phyloP scores from a whole-genome alignment of 2,329 filamentous ascomycete species.

The Diaporthe citri region DNA sequence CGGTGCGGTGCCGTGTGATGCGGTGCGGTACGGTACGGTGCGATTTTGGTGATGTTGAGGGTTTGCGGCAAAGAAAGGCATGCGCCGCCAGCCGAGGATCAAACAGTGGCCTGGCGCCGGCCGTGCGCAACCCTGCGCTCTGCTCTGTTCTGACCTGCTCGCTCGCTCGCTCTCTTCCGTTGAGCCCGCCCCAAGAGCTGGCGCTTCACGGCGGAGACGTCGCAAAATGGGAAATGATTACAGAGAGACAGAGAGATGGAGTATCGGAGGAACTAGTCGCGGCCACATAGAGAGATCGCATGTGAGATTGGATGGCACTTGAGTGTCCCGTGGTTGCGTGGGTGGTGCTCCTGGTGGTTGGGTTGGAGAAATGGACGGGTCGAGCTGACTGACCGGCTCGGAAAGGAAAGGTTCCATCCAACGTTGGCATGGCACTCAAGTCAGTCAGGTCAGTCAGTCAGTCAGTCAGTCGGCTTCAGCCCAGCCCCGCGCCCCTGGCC shows the following conservation, averaged over 20 bases:
- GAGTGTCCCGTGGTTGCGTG: background rate
- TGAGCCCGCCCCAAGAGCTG: background rate
- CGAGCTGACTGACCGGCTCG: slow-evolving; percentile 29
- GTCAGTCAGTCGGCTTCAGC: slow-evolving; percentile 7
- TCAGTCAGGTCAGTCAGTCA: slow-evolving; percentile 8
- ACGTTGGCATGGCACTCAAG: background rate
- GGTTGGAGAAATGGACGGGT: slow-evolving; percentile 21
- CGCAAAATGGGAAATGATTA: background rate
- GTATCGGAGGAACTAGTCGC: background rate
- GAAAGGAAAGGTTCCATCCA: slow-evolving; percentile 25
- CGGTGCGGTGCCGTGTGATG: slow-evolving; percentile 23
- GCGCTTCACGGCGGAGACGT: background rate
- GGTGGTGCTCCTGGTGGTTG: slow-evolving; percentile 8
- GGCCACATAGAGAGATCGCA: slow-evolving; percentile 1
- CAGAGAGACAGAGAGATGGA: background rate
- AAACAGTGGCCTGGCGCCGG: slow-evolving; percentile 25
- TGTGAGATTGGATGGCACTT: background rate
- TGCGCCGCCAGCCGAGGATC: slow-evolving; percentile 30
- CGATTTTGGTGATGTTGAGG: slow-evolving; percentile 26
- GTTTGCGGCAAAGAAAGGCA: slow-evolving; percentile 20
- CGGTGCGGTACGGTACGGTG: slow-evolving; percentile 10
- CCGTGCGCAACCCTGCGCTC: slow-evolving; percentile 18
- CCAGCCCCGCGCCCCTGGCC: slow-evolving; percentile 16
- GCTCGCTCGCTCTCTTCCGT: background rate
- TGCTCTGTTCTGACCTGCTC: background rate